Conservation (phyloP, 768 basidiomycete species). For the Suillus placidus region DNA sequence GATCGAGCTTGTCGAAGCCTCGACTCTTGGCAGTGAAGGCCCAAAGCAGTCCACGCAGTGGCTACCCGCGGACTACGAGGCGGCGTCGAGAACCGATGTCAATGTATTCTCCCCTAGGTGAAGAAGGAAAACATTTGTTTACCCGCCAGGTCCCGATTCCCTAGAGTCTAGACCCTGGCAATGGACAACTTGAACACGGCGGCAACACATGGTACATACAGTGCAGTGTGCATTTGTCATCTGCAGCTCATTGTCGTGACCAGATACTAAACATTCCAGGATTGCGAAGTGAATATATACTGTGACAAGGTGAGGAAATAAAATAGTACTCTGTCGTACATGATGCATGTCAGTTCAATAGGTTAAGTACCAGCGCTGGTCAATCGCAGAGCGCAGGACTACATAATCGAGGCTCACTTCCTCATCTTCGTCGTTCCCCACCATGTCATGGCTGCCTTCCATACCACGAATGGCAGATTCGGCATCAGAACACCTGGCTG, state of each 20-base stretch:
- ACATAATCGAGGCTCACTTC: not conserved
- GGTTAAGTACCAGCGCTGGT: not conserved
- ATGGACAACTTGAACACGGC: not conserved
- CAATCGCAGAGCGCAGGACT: not conserved
- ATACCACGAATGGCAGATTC: conserved; percentile 35
- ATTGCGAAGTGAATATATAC: conserved; percentile 1
- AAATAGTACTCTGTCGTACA: not conserved
- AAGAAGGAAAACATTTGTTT: not conserved
- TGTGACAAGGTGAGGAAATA: not conserved
- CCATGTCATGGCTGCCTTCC: conserved; percentile 38
- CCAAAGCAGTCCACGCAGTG: not conserved
- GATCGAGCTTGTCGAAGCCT: conserved; percentile 3
- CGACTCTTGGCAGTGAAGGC: not conserved
- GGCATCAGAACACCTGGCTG: conserved; percentile 32
- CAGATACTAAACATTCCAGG: not conserved
- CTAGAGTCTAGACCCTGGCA: not conserved
- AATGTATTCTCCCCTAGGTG: not conserved
- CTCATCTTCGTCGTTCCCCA: conserved; percentile 28
- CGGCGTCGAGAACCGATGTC: not conserved
- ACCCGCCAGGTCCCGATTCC: not conserved
- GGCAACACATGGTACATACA: not conserved
- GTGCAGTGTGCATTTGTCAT: not conserved
- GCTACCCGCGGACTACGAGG: not conserved
- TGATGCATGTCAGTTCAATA: conserved; percentile 1
- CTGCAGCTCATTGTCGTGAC: not conserved